These are phyloP conservation scores for Coffea eugenioides DNA, from an alignment of 257 asterid genomes.

Conservation along the genomic window DNA sequence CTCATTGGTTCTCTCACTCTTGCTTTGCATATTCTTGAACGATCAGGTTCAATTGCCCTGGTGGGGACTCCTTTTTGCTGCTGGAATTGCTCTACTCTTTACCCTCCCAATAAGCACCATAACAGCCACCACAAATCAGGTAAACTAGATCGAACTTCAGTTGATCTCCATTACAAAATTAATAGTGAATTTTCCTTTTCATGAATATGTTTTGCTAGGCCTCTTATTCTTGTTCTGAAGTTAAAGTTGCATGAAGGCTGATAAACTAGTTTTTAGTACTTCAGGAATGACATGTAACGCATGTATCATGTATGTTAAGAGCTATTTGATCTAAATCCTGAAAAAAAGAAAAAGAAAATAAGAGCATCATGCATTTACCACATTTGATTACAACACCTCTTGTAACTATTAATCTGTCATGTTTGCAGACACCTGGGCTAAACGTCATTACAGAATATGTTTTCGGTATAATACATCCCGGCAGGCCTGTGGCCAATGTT, in stretches of 20 bases:
- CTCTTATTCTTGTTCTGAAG: no score
- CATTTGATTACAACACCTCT: no score
- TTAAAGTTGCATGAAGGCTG: no score
- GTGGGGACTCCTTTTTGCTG: constrained; percentile 67
- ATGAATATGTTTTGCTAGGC: no score
- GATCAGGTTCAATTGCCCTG: constrained; percentile 60
- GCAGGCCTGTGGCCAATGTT: constrained; percentile 74
- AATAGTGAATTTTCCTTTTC: background rate
- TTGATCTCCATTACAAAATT: no score
- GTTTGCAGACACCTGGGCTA: constrained; percentile 59
- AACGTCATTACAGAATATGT: constrained; percentile 65
- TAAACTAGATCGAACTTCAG: constrained; percentile 9
- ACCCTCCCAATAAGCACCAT: constrained; percentile 75
- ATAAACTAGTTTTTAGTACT: no score
- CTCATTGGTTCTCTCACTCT: constrained; percentile 41
- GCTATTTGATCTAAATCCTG: no score
- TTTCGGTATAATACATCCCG: constrained; percentile 73
- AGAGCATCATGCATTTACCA: no score
- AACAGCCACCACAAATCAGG: constrained; percentile 82
- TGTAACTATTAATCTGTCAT: no score
- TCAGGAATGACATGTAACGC: no score
- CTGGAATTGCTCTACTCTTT: constrained; percentile 47
- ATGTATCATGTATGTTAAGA: no score
- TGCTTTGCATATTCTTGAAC: constrained; percentile 53
- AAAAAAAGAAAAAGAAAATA: no score